These are phyloP conservation scores for Syzygium syzygioides DNA, from an alignment of 441 rosid species.

Conservation along the genomic window DNA sequence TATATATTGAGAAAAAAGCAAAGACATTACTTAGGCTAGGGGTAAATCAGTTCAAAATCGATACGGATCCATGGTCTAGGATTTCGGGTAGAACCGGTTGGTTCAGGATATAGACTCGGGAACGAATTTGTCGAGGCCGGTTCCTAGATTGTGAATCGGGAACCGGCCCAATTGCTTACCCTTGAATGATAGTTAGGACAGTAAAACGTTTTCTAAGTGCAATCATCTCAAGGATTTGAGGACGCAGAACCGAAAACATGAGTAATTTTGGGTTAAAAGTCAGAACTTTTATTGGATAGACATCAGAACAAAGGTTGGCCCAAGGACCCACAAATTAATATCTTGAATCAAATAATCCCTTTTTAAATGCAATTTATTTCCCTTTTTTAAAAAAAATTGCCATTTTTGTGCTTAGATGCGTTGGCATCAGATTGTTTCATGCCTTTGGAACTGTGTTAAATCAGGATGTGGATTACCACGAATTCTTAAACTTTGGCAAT, in stretches of 20 bases:
- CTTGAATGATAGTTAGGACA: background rate
- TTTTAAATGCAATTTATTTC: background rate
- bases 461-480: background rate
- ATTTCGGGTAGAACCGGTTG: background rate
- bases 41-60: background rate
- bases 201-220: background rate
- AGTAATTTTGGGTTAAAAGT: background rate
- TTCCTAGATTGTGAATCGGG: background rate
- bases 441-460: background rate
- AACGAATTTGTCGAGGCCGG: fast-evolving
- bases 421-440: background rate
- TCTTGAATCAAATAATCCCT: background rate
- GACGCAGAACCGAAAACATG: background rate
- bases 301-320: background rate
- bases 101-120: too few species aligned
- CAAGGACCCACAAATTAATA: background rate
- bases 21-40: background rate
- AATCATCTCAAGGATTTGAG: background rate
- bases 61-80: background rate
- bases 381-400: background rate
- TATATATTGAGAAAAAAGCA: background rate
- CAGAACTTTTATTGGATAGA: background rate
- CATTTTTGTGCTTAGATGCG: background rate
- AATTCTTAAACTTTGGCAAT: background rate
- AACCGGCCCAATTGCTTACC: background rate